Conservation (phyloP, 805 yeast species). For the Ogataea siamensis region DNA sequence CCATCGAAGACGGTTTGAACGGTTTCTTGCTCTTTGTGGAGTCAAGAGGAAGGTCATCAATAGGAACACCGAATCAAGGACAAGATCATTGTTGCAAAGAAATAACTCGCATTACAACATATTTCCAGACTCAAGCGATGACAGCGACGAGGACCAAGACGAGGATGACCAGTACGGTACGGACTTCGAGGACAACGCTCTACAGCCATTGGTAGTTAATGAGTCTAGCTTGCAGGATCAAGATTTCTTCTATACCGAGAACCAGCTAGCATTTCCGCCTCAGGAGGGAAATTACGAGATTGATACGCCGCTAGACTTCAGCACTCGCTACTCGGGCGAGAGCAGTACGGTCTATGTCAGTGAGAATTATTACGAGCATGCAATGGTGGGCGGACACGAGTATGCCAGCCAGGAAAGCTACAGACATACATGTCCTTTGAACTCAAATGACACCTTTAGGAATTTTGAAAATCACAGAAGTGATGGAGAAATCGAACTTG, state of each 20-base stretch:
- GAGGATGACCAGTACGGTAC: conserved; percentile 9
- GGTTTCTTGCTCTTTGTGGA: conserved; percentile 26
- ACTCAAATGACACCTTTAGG: conserved; percentile 32
- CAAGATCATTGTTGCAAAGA: conserved; percentile 5
- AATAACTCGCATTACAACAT: conserved; percentile 19
- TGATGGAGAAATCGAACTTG: conserved; percentile 14
- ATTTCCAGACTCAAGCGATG: conserved; percentile 23
- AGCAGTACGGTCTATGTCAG: conserved; percentile 15
- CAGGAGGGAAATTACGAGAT: conserved; percentile 14
- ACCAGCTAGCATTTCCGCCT: conserved; percentile 20
- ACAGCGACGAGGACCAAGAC: conserved; percentile 16
- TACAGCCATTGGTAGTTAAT: conserved; percentile 8
- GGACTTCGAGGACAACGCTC: conserved; percentile 10
- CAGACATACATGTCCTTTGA: conserved; percentile 25
- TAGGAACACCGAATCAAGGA: neutral
- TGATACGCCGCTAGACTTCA: neutral
- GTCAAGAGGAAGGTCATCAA: conserved; percentile 18
- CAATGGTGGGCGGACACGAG: conserved; percentile 16
- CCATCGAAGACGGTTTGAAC: conserved; percentile 29
- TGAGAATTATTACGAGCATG: conserved; percentile 18
- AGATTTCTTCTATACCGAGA: conserved; percentile 20
- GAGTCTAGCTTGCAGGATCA: conserved; percentile 16
- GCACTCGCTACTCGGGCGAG: conserved; percentile 9
- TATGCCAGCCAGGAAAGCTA: conserved; percentile 6
- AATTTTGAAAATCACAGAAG: conserved; percentile 34